Evolutionary conservation across 2,329 filamentous ascomycete genomes (phyloP), one percentile per base, ranked within the genome.

Genomic region (Endocalyx cinctus): DNA sequence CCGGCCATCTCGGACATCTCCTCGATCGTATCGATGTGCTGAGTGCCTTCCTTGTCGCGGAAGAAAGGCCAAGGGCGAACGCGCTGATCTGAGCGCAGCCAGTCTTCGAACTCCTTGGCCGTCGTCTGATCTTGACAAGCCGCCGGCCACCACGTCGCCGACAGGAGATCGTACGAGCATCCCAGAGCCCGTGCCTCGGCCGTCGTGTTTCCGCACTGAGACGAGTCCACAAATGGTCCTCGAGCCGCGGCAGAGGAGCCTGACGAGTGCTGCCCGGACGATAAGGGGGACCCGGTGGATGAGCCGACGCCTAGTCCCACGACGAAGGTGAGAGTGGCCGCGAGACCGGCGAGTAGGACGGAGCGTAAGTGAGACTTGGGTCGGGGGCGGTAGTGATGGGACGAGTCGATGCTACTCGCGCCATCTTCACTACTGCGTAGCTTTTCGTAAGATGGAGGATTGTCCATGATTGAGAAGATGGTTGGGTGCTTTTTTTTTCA

Each of bases 91-190:
- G 26, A 27, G 14, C 14, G 8, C 8, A 27, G 26, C 26, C 26
- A 27, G 26, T 27, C 14, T 13, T 27, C 26, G 14, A 27, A 27
- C 14, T 27, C 26, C 13, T 27, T 15, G 14, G 26, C 8, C 7
- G 26, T 27, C 10, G 10, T 27, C 13, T 15, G 26, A 27, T 27
- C 26, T 27, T 27, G 26, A 27, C 26, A 27, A 7, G 26, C 26
- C 8, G 26, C 26, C 16, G 26, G 26, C 26, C 26, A 27, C 26
- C 26, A 27, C 7, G 8, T 15, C 10, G 26, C 14, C 7, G 26
- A 27, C 7, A 27, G 26, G 8, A 27, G 14, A 15, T 27, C 26
- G 16, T 10, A 27, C n/a, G 8, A 27, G 14, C 26, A 27, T 13
- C 26, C 26, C 7, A 27, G 26, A 8, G 26, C 26, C 26, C 26